Conservation (phyloP, 2,329 filamentous ascomycete genomes). For the Cytospora mali region DNA sequence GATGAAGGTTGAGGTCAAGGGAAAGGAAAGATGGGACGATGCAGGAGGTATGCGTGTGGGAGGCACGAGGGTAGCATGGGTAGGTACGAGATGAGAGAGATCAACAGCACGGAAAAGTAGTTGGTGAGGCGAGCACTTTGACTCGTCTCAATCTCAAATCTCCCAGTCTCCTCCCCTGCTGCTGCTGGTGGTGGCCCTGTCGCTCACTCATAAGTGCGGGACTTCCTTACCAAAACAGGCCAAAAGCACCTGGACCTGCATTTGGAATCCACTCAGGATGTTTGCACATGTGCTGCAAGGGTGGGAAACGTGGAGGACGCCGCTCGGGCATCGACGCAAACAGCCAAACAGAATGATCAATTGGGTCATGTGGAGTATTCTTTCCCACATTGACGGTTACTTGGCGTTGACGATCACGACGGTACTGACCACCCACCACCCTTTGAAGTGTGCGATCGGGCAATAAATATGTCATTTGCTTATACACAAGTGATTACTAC, state of each 20-base stretch:
- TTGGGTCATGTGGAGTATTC: conserved; percentile 2
- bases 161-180: too few relatives aligned
- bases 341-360: conserved; percentile 20
- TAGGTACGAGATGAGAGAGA: not conserved
- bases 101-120: not conserved
- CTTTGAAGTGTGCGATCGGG: too few relatives aligned
- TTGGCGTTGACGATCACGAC: not conserved
- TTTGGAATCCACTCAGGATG: not conserved
- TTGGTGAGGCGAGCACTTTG: not conserved
- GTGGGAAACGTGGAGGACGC: not conserved
- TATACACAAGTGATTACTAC: too few relatives aligned
- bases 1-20: conserved; percentile 9
- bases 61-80: too few relatives aligned
- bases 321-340: conserved; percentile 14
- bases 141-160: conserved; percentile 2
- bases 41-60: too few relatives aligned
- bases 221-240: not conserved
- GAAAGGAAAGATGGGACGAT: conserved; percentile 13
- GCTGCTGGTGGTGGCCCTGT: too few relatives aligned
- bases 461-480: too few relatives aligned
- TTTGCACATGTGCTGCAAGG: not conserved
- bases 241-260: not conserved
- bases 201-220: too few relatives aligned
- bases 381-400: not conserved
- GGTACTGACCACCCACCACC: not conserved